Base-by-base conservation (phyloP, 2,329 filamentous ascomycete genomes). In the Calonectria fujianensis region DNA sequence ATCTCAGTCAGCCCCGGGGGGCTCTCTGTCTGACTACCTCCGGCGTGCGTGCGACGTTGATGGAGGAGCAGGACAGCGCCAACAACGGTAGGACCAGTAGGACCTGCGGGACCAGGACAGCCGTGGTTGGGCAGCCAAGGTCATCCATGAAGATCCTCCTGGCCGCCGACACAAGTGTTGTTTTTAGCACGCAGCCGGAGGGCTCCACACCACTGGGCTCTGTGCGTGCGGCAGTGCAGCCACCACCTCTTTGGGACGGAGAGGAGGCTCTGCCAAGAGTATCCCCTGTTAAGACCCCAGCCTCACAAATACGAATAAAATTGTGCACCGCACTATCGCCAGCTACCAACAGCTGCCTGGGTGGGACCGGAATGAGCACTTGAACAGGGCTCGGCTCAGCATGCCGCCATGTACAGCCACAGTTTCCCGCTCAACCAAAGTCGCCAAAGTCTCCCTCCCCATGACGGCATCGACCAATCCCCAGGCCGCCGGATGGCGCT, bases 201-300 rank as follows among this genome's bases (percentile, higher is more conserved):
- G 24, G 65, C 59, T 54, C 70, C 70, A 68, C 64, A 68, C 20
- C 52, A 59, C 48, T 54, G 32, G 39, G 61, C 59, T 48, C 61
- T 70, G 67, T 52, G 39, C 50, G 51, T 70, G 72, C 67, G 72
- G 72, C 72, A 67, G 72, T 74, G 67, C 72, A 67, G 32, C n/a
- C 29, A 50, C 37, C 29, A 59, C 69, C 37, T 65, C 48, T 70
- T 54, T 45, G 59, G 48, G 27, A 24, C 35, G n/a, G 14, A 6
- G 39, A 32, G 59, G 72, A 66, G 67, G 67, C 72, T 70, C 67
- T 66, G 67, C 32, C 35, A 51, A 24, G 35, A 57, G 72, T 74
- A 31, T 24, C 1, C 13, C 8, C 37, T 24, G 52, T 51, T 74
- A 74, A 61, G 27, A 24, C 18, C 16, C 35, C 16, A 35, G 14